Percentiles rank a stretch among this genome's conserved stretches.
Conservation (phyloP, 768 basidiomycete genomes). For the Boletus eberwhitei region DNA sequence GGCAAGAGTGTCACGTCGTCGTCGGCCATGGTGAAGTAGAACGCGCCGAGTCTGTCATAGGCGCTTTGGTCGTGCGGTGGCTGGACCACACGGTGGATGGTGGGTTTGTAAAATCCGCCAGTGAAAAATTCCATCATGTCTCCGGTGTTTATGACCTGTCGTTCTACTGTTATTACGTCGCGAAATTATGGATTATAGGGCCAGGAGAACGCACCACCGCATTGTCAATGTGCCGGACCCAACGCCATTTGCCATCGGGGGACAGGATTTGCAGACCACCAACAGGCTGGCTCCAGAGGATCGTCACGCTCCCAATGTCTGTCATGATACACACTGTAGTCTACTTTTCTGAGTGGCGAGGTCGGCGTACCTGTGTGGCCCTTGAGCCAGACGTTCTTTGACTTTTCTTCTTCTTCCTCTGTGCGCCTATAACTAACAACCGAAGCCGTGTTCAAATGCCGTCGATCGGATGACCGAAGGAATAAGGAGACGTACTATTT, state of each 20-base stretch:
- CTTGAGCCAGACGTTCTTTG: conserved; percentile 56
- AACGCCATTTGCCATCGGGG: conserved; percentile 51
- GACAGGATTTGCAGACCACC: conserved; percentile 55
- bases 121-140: conserved; percentile 57
- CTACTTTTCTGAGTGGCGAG: not conserved
- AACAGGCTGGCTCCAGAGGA: conserved; percentile 60
- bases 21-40: conserved; percentile 54
- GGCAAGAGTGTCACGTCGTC: conserved; percentile 48
- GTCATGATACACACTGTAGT: conserved; percentile 37
- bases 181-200: not conserved
- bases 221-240: conserved; percentile 57
- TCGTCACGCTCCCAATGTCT: conserved; percentile 54
- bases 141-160: conserved; percentile 58
- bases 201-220: conserved; percentile 39
- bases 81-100: conserved; percentile 59
- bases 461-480: not conserved
- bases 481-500: conserved; percentile 47
- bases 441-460: not conserved
- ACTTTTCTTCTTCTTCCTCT: conserved; percentile 45
- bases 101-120: conserved; percentile 55
- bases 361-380: conserved; percentile 48
- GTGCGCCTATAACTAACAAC: conserved; percentile 45
- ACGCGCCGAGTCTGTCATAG: conserved; percentile 49
- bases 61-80: conserved; percentile 51
- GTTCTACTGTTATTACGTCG: not conserved